Evolutionary conservation across 2,329 filamentous ascomycete species (phyloP), one percentile per base, ranked within the genome.

Genomic region (Talaromyces verruculosus): DNA sequence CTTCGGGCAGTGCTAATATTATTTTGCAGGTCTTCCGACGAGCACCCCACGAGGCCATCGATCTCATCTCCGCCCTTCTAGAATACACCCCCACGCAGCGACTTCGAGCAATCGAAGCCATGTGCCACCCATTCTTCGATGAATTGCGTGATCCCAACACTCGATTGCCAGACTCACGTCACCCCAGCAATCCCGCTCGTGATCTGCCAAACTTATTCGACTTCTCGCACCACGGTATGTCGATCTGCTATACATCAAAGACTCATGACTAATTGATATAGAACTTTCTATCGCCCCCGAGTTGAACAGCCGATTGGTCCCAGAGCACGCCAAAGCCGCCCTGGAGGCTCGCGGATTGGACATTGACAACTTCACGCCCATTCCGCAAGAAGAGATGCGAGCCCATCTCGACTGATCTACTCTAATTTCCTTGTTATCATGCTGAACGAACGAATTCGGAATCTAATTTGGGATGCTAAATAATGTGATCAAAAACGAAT

Each of bases 71-170:
- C 63, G 90, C 91, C 69, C 84, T 99, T 65, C 85, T 99, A 66
- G 95, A 99, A 82, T 99, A 99, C 81, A 99, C 95, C 0, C 95
- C 95, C 10, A 98, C 95, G 0, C 93, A 98, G 82, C 91, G 95
- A 73, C 86, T 97, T 70, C 92, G 92, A 6, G 93, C 95, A 25
- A 89, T 99, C 69, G 92, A 98, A 75, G 95, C 95, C 62, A 97
- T 99, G 93, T 91, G 96, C 66, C 95, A 99, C 75, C 93, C 95
- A 43, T 99, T 98, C 86, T 99, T 99, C 75, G 94, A 99, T 75
- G 95, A 99, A 80, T 85, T 99, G 69, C 88, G 95, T 74, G 93
- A 97, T 74, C 92, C 93, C n/a, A 88, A 79, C 77, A 98, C 93
- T 67, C 91, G 90, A 78, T 85, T 99, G 70, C 95, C 94, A 10